Evolutionary conservation across 805 yeast genomes (phyloP).

Genomic region (Starmera caribaea): DNA sequence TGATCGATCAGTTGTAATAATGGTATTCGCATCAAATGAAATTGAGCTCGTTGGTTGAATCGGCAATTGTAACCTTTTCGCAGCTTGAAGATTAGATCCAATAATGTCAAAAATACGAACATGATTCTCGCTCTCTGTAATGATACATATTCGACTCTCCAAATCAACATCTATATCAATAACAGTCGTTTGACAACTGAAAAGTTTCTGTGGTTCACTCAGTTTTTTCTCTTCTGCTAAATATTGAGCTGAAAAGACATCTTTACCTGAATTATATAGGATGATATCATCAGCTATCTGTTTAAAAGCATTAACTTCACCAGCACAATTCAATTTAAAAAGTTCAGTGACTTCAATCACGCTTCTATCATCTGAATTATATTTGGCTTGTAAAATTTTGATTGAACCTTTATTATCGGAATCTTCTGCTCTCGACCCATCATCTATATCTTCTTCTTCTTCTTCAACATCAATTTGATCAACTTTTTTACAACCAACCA

Average conservation of each 20-base stretch:
- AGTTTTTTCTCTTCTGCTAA: constrained; percentile 7
- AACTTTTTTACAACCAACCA: constrained; percentile 23
- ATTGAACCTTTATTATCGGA: constrained; percentile 13
- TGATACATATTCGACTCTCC: constrained; percentile 7
- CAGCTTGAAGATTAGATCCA: constrained; percentile 6
- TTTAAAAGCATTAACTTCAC: constrained; percentile 13
- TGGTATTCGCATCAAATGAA: constrained; percentile 4
- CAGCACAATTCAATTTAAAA: constrained; percentile 10
- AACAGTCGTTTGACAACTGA: constrained; percentile 5
- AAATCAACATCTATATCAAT: constrained; percentile 16
- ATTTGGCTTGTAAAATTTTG: constrained; percentile 12
- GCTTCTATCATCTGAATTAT: constrained; percentile 1
- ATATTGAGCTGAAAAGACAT: constrained; percentile 7
- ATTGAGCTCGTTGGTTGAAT: constrained; percentile 13
- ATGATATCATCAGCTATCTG: constrained; percentile 10
- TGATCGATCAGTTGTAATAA: constrained; percentile 14
- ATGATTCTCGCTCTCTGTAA: constrained; percentile 22
- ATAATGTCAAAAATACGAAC: constrained; percentile 11
- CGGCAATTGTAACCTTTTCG: constrained; percentile 11
- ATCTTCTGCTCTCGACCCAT: too few species aligned
- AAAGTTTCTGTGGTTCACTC: constrained; percentile 6
- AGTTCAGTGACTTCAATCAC: constrained; percentile 10
- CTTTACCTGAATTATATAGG: constrained; percentile 11
- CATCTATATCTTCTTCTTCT: too few species aligned
- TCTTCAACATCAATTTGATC: too few species aligned